Evolutionary conservation across 208 protist species (phyloP).

Genomic region (Porcisia hertigi): DNA sequence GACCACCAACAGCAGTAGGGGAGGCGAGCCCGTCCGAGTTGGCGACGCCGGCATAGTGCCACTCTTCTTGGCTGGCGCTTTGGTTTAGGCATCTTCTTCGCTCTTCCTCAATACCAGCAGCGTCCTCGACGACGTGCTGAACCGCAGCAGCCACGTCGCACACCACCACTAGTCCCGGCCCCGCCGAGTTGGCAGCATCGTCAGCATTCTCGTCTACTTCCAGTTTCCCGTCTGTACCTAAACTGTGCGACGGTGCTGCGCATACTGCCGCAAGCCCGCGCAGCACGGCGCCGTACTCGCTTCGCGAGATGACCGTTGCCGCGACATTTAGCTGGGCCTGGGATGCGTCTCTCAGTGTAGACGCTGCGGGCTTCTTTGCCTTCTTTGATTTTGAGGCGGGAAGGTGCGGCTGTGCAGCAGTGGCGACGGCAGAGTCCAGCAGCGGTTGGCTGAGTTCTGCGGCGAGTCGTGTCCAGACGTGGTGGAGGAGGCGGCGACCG

Average conservation of each 20-base stretch:
- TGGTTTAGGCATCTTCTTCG: slow-evolving; percentile 10
- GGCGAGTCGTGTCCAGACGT: slow-evolving; percentile 32
- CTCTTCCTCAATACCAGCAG: slow-evolving; percentile 9
- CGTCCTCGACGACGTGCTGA: slow-evolving; percentile 24
- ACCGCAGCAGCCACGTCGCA: slow-evolving; percentile 16
- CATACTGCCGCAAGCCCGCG: slow-evolving; percentile 11
- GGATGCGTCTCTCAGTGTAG: neutral
- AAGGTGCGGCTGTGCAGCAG: neutral
- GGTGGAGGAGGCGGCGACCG: slow-evolving; percentile 29
- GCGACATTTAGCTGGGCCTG: neutral
- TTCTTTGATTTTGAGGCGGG: slow-evolving; percentile 3
- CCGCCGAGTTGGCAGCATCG: neutral
- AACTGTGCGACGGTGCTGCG: neutral
- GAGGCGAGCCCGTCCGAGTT: neutral
- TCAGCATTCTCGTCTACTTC: neutral
- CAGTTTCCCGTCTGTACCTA: neutral
- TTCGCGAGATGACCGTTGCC: slow-evolving; percentile 18
- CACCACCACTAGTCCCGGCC: neutral
- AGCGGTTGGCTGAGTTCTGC: slow-evolving; percentile 31
- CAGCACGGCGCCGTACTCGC: slow-evolving; percentile 18
- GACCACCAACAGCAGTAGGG: neutral
- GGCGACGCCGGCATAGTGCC: slow-evolving; percentile 3
- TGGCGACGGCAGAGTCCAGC: neutral
- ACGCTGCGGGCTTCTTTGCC: neutral
- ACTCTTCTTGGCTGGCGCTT: slow-evolving; percentile 8